phyloP scores from a whole-genome alignment of 805 yeast genomes.

The Candida glaebosa region DNA sequence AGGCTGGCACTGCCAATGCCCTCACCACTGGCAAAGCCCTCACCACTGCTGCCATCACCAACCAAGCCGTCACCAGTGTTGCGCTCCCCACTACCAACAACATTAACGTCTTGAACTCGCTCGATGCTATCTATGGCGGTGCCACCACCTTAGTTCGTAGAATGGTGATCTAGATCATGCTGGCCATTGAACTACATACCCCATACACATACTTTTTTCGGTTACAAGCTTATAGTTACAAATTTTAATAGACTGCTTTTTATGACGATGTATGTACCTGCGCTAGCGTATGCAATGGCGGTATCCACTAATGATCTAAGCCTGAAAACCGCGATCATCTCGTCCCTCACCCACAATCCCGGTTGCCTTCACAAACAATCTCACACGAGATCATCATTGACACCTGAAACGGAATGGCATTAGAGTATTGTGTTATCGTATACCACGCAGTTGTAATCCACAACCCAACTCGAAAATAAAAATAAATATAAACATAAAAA shows the following conservation, averaged over 20 bases:
- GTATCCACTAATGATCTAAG: no score
- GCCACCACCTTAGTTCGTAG: slow-evolving; percentile 6
- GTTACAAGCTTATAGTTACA: neutral
- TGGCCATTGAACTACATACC: neutral
- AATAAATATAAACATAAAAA: no score
- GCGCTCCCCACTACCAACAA: slow-evolving; percentile 3
- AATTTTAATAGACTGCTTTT: neutral
- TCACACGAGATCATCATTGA: no score
- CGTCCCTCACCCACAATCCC: no score
- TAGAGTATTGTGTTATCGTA: no score
- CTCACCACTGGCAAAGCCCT: slow-evolving; percentile 18
- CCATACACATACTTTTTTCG: neutral
- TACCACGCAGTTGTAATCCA: no score
- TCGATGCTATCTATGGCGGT: slow-evolving; percentile 8
- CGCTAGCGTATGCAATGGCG: no score
- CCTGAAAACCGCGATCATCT: no score
- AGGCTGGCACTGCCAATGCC: slow-evolving; percentile 13
- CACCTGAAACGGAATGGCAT: no score
- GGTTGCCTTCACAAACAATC: no score
- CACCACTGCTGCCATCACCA: slow-evolving; percentile 11
- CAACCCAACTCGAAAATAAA: no score
- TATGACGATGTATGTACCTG: neutral
- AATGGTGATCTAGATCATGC: neutral
- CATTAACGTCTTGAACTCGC: slow-evolving; percentile 9
- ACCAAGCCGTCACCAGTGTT: slow-evolving; percentile 9